Percentiles rank a stretch among this genome's conserved stretches.
These are phyloP conservation scores for Xylariaceae sp. DNA, from an alignment of 2,329 filamentous ascomycete species.

Conservation along the genomic window DNA sequence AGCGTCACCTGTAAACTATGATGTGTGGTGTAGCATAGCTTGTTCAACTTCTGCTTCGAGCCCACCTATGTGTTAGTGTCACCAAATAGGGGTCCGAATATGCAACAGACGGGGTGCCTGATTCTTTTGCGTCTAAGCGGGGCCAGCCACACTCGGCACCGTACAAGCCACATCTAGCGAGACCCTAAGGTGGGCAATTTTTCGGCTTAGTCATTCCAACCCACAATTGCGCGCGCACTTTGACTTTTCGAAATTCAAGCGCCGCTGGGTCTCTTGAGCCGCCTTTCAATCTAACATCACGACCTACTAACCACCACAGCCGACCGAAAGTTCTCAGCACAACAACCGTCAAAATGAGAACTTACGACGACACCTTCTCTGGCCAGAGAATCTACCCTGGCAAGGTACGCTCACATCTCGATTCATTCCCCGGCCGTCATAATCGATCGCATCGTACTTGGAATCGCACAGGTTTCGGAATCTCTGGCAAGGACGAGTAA, in stretches of 20 bases:
- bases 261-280: slow-evolving; percentile 23
- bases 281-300: slow-evolving; percentile 34
- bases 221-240: slow-evolving; percentile 40
- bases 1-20: too few relatives aligned
- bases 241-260: slow-evolving; percentile 41
- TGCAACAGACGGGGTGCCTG: slow-evolving; percentile 1
- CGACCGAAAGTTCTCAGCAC: slow-evolving; percentile 45
- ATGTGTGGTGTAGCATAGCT: too few relatives aligned
- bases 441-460: slow-evolving; percentile 35
- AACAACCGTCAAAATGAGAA: slow-evolving; percentile 63
- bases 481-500: too few relatives aligned
- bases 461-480: slow-evolving; percentile 8
- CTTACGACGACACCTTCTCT: slow-evolving; percentile 71
- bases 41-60: too few relatives aligned
- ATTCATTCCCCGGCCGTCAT: slow-evolving; percentile 16
- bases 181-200: slow-evolving; percentile 33
- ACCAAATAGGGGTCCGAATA: too few relatives aligned
- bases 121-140: not conserved
- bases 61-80: too few relatives aligned
- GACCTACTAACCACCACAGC: slow-evolving; percentile 44
- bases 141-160: slow-evolving; percentile 18
- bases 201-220: slow-evolving; percentile 39
- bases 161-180: slow-evolving; percentile 38
- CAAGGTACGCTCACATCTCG: slow-evolving; percentile 57
- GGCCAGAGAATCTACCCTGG: slow-evolving; percentile 71